Evolutionary conservation across 1,284 basidiomycete genomes (phyloP), one percentile per base, ranked within the genome.

Genomic region (Naganishia sp.): DNA sequence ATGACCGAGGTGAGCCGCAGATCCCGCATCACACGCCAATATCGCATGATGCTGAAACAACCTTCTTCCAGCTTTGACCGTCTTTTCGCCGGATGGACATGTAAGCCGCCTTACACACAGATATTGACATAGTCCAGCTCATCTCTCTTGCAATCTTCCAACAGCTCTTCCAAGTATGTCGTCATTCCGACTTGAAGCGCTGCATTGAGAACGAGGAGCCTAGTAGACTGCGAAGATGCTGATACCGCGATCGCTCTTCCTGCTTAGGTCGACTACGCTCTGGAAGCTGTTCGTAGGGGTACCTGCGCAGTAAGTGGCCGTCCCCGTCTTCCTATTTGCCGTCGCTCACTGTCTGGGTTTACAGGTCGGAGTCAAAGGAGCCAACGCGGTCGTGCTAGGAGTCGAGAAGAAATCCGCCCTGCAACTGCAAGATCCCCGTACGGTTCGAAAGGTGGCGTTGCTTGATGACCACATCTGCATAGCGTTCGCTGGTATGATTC

Each of bases 381-480:
- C 91, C 77, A 89, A 94, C 74, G 90, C 94, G 43, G 96, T 97
- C 4, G 93, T 99, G 4, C 85, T 99, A 31, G 96, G 95, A 63
- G 96, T 99, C 23, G 96, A 99, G 84, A 99, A 99, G 88, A 99
- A 98, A 81, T 94, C 92, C 0, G 88, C 97, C 18, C 84, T 98
- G 31, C 96, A 99, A 80, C 85, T 99, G 9, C 96, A 99, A 83
- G 96, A 99, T 81, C 91, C 96, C 11, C 85, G 96, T 65, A 99
- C 96, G 1, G 94, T 99, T 18, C 86, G 95, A 67, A 99, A 99
- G 80, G 95, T 98, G 15, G 96, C 92, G 69, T 95, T 98, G 92
- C 83, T 99, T 50, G 96, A 99, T 76, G 95, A 99, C 77, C 96
- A 99, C 78, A 83, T 99, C 69, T 98, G 94, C 78, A 85, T 99